Conservation (phyloP, 495 filamentous ascomycete species). For the Cercophora samala region DNA sequence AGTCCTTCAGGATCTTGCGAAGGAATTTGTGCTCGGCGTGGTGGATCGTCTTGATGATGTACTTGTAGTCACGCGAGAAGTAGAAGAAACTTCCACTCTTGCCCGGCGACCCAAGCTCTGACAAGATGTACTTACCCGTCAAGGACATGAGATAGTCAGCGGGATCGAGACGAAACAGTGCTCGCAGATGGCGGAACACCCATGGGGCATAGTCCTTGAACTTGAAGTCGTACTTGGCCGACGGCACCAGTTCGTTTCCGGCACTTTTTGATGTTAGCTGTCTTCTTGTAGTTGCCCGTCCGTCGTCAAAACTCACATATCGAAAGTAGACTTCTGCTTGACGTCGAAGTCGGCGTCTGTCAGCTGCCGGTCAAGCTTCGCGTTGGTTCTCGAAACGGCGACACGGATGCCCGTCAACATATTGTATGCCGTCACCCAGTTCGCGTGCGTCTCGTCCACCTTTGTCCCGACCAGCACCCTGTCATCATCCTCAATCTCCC, state of each 20-base stretch:
- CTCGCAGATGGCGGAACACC: constrained; percentile 92
- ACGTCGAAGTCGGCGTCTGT: constrained; percentile 88
- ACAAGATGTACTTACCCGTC: constrained; percentile 97
- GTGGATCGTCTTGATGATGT: constrained; percentile 99
- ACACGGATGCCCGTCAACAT: constrained; percentile 99
- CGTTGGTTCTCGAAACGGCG: constrained; percentile 91
- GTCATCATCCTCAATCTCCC: constrained; percentile 91
- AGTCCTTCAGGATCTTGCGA: constrained; percentile 85
- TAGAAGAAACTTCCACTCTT: constrained; percentile 99
- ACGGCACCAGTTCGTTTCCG: constrained; percentile 94
- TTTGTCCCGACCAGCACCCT: constrained; percentile 94
- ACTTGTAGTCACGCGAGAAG: constrained; percentile 99
- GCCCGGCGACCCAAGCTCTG: constrained; percentile 92
- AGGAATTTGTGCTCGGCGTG: constrained; percentile 94
- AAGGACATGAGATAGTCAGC: constrained; percentile 98
- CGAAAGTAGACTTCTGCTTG: constrained; percentile 96
- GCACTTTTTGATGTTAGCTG: constrained; percentile 46
- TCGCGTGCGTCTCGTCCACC: constrained; percentile 94
- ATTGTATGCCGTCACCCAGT: constrained; percentile 98
- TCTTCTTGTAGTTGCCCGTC: constrained; percentile 27
- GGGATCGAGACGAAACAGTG: constrained; percentile 86
- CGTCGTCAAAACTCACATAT: constrained; percentile 54
- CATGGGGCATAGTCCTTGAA: constrained; percentile 99
- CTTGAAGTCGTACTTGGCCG: constrained; percentile 99
- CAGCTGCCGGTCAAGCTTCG: constrained; percentile 86